Base-by-base conservation (phyloP, 2,329 filamentous ascomycete species). In the Pseudocercospora crystallina region DNA sequence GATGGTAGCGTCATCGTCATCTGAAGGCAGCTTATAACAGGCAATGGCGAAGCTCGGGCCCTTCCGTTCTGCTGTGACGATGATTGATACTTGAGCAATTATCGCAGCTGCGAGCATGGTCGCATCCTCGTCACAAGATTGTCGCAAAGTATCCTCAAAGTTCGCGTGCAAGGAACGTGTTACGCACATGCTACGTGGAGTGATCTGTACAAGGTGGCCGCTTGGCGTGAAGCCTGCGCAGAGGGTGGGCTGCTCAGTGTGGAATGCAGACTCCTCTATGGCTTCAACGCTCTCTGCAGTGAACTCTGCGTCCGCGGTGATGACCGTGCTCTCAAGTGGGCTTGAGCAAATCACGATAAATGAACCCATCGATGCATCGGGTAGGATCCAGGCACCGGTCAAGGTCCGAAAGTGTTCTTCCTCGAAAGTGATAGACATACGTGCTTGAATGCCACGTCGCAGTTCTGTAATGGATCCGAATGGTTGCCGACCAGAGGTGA, bases 391-490 rank as follows among this genome's bases (percentile, higher is more conserved):
- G 0, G 74, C 61, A n/a, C 63, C 64, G 2, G 57, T 63, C 5
- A 58, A 55, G 15, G 49, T 60, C 0, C 67, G 58, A 10, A 69
- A 43, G 12, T 58, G 59, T 8, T 61, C 58, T 10, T 63, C 40
- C n/a, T 59, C 51, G 20, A 67, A 49, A 15, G 48, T 56, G 2
- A 50, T 47, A 8, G 54, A 58, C n/a, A 67, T 30, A 10, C 56
- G 58, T 8, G 73, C 73, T 41, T 75, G 69, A 12, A 74, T 37
- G 2, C 76, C 76, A 32, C 56, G 45, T 33, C 74, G 61, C 13
- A 77, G 58, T 54, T 77, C 75, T 1, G 73, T 71, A 1, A 78
- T 60, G 4, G 69, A 53, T 9, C 76, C 74, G 54, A 72, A 68
- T 29, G 74, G 73, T 30, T 71, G 65, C 9, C 67, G 62, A n/a